These are phyloP conservation scores for Mycena epipterygia DNA, from an alignment of 768 basidiomycete genomes.

Conservation along the genomic window DNA sequence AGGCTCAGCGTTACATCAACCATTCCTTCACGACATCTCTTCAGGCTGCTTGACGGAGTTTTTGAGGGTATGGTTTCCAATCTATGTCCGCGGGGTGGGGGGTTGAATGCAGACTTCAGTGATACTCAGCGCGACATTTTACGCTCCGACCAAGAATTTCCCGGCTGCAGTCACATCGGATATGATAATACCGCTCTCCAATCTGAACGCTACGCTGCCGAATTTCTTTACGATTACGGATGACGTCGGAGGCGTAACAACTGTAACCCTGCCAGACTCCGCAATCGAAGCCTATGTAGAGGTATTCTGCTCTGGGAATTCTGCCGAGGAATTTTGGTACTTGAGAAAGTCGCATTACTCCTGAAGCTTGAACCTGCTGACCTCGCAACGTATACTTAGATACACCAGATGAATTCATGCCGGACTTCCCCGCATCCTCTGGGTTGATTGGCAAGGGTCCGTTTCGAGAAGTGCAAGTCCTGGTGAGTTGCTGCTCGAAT, in stretches of 20 bases:
- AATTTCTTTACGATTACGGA: constrained; percentile 49
- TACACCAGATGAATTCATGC: constrained; percentile 63
- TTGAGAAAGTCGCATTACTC: constrained; percentile 46
- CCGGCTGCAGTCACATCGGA: constrained; percentile 63
- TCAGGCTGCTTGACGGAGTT: constrained; percentile 45
- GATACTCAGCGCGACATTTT: constrained; percentile 69
- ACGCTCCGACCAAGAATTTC: constrained; percentile 58
- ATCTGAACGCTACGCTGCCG: constrained; percentile 62
- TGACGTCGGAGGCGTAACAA: constrained; percentile 48
- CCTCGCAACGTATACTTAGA: constrained; percentile 57
- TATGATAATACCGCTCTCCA: constrained; percentile 70
- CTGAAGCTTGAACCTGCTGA: neutral
- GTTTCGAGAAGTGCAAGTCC: constrained; percentile 72
- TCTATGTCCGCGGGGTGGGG: neutral
- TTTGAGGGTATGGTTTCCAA: constrained; percentile 40
- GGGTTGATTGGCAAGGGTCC: constrained; percentile 66
- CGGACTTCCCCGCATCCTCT: constrained; percentile 58
- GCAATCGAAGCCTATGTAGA: constrained; percentile 70
- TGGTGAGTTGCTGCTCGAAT: constrained; percentile 36
- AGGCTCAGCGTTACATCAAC: neutral
- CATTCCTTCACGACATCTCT: neutral
- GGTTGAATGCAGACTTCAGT: constrained; percentile 47
- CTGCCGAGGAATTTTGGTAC: constrained; percentile 75
- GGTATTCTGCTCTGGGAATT: constrained; percentile 71
- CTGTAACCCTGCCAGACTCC: constrained; percentile 65